Evolutionary conservation across 2,329 filamentous ascomycete species (phyloP), one percentile per base, ranked within the genome.

Genomic region (Phialocephala sp.): DNA sequence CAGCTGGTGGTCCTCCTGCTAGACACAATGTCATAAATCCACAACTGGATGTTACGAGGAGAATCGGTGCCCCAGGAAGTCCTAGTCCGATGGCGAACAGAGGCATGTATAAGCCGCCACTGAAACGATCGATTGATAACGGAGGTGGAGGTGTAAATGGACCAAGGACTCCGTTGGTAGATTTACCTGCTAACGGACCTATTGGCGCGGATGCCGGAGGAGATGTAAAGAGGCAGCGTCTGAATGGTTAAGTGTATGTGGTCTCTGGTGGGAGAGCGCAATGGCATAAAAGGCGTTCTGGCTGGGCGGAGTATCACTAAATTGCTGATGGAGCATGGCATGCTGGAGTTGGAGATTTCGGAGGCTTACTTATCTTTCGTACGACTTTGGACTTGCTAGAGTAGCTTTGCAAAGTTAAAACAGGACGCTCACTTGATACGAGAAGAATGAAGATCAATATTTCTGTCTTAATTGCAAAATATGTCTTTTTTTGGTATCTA

Each of bases 31-130:
- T 83, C 2, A 73, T 82, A 52, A 87, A 88, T 69, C 84, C 86
- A 4, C 80, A 84, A 11, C 72, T 88, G 0, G 85, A 86, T 63
- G 79, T 84, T 3, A 73, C 83, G 8, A 81, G 87, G 41, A 83
- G 85, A 59, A 89, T 90, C 63, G 87, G 87, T 0, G 86, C 83
- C 0, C 87, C 87, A 0, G 81, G 80, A 9, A 82, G 78, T 15
- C 76, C 79, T 0, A 89, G 85, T 73, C 86, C 87, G 12, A 79
- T 88, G 52, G 82, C 79, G 9, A 89, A 89, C 71, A 79, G 87
- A 37, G 79, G 80, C n/a, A 82, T 83, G 69, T 90, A 88, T 69
- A 82, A 82, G 18, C 86, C 86, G 12, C 84, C 85, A 0, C 85
- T 88, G 78, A 77, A 76, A 61, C 72, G 75, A 52, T 68, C 72